Percentiles rank a stretch among this genome's conserved stretches.
Evolutionary conservation across 1,284 basidiomycete species (phyloP).

Genomic region (Volvariella volvacea): DNA sequence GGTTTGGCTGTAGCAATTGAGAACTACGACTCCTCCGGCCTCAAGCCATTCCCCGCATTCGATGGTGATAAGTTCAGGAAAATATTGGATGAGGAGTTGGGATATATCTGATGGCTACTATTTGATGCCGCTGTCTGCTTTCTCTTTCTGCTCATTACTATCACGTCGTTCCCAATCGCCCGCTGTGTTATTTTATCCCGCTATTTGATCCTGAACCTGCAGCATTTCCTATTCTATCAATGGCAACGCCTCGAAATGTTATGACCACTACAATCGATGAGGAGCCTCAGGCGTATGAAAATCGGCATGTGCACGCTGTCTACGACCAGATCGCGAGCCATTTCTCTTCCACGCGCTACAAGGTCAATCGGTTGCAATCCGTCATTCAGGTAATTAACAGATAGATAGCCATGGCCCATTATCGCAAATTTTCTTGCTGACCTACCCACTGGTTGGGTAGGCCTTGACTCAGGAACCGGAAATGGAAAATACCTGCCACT

Average conservation of each 20-base stretch:
- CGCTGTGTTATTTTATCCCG: too few relatives aligned
- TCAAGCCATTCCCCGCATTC: constrained; percentile 57
- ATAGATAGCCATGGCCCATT: constrained; percentile 85
- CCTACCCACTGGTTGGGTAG: constrained; percentile 74
- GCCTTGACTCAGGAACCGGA: constrained; percentile 93
- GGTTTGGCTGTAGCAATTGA: constrained; percentile 46
- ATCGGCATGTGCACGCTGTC: constrained; percentile 73
- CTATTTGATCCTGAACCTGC: not conserved
- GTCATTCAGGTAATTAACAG: not conserved
- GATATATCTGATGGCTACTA: constrained; percentile 36
- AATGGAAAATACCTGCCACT: constrained; percentile 95
- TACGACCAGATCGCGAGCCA: constrained; percentile 91
- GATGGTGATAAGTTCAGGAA: constrained; percentile 58
- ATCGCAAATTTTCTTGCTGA: constrained; percentile 76
- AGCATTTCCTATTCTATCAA: not conserved
- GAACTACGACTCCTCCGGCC: constrained; percentile 33
- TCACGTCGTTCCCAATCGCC: too few relatives aligned
- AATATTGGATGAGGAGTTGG: constrained; percentile 71
- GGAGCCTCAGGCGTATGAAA: constrained; percentile 58
- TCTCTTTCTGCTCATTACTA: too few relatives aligned
- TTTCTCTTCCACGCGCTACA: constrained; percentile 92
- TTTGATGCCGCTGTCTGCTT: too few relatives aligned
- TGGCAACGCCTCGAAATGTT: constrained; percentile 22
- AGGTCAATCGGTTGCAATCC: constrained; percentile 41
- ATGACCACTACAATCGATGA: constrained; percentile 32